A percentile compares a stretch with the other conserved stretches of the same genome.
phyloP scores from a whole-genome alignment of 768 basidiomycete genomes.

The Piloderma croceum region DNA sequence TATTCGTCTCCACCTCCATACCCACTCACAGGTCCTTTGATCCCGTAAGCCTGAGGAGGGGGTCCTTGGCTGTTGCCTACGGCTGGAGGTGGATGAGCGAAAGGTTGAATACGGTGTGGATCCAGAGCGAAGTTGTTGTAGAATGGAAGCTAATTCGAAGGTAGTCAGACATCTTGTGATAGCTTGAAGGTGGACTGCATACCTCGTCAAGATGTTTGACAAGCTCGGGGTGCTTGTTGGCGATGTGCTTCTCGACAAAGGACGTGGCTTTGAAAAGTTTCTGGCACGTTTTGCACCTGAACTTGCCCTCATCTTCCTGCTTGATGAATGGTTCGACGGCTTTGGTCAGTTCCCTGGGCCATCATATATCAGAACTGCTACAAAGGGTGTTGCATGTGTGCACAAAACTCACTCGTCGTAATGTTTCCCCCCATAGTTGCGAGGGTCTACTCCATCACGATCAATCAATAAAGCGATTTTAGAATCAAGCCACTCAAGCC shows the following conservation, averaged over 20 bases:
- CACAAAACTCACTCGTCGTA: slow-evolving; percentile 71
- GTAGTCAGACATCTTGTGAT: neutral
- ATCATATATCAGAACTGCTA: slow-evolving; percentile 11
- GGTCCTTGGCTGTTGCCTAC: slow-evolving; percentile 66
- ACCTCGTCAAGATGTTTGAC: slow-evolving; percentile 85
- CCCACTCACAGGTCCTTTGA: slow-evolving; percentile 51
- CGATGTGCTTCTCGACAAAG: slow-evolving; percentile 96
- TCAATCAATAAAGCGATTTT: slow-evolving; percentile 81
- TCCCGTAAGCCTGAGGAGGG: slow-evolving; percentile 81
- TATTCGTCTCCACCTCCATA: slow-evolving; percentile 42
- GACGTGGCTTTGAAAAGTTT: slow-evolving; percentile 97
- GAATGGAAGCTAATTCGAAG: slow-evolving; percentile 53
- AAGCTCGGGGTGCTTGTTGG: slow-evolving; percentile 88
- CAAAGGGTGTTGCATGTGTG: slow-evolving; percentile 1
- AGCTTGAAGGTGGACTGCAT: slow-evolving; percentile 18
- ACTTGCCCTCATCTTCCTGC: slow-evolving; percentile 96
- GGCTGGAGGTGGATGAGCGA: slow-evolving; percentile 68
- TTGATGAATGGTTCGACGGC: slow-evolving; percentile 78
- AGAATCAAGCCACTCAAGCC: slow-evolving; percentile 84
- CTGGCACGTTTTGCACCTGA: slow-evolving; percentile 91
- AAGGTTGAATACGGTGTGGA: slow-evolving; percentile 86
- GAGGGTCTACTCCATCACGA: slow-evolving; percentile 74
- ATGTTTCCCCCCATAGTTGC: slow-evolving; percentile 83
- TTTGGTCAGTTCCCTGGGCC: slow-evolving; percentile 70
- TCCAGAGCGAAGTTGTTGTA: slow-evolving; percentile 97